Conservation (phyloP, 306 rosid species). For the Dalbergia cultrata region DNA sequence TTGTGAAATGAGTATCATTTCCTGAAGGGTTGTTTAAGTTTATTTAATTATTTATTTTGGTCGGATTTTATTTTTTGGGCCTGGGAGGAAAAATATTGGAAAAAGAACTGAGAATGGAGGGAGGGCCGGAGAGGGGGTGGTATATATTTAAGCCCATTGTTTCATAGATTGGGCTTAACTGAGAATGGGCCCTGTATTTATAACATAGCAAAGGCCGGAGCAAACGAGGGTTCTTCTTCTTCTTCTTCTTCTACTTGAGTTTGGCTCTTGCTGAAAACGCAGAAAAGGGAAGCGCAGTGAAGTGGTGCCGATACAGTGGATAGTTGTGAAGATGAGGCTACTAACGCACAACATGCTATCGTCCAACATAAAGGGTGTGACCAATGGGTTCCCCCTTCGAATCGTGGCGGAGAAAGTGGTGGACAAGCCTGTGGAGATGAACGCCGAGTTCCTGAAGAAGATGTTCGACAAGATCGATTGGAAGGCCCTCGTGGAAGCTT, state of each 20-base stretch:
- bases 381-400: conserved; percentile 80
- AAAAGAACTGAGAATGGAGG: no score
- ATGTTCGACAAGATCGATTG: conserved; percentile 86
- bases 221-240: neutral
- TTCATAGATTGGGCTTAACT: neutral
- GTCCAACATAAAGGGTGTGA: conserved; percentile 84
- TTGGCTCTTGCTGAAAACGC: neutral
- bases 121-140: no score
- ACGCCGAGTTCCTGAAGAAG: conserved; percentile 66
- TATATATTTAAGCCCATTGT: neutral
- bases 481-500: conserved; percentile 73
- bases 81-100: no score
- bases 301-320: no score
- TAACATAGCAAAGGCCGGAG: neutral
- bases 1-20: no score
- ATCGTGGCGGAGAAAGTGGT: conserved; percentile 77
- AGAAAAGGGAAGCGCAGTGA: neutral
- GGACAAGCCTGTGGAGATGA: conserved; percentile 79
- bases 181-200: neutral
- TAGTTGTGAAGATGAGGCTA: conserved; percentile 65
- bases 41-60: no score
- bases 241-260: neutral
- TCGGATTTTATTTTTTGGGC: no score
- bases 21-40: no score
- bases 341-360: conserved; percentile 94